Percentiles rank a stretch among this genome's conserved stretches.
phyloP scores from a whole-genome alignment of 2,329 filamentous ascomycete genomes.

The Neocatenulostroma microsporum region DNA sequence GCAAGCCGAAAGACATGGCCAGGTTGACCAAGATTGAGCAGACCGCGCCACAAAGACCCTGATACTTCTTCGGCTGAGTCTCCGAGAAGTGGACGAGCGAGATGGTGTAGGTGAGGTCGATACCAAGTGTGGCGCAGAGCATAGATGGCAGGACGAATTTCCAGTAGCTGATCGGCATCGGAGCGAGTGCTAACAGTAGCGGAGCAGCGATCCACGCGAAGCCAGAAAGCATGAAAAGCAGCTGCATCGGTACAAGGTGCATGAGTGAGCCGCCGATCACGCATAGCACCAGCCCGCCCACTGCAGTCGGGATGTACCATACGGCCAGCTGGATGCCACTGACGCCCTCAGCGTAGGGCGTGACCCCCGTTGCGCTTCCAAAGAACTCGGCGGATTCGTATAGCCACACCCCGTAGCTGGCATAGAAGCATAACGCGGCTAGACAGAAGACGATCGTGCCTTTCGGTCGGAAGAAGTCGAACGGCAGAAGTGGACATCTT shows the following conservation, averaged over 20 bases:
- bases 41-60: conserved; percentile 30
- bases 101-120: conserved; percentile 32
- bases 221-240: conserved; percentile 25
- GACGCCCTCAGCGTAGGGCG: conserved; percentile 15
- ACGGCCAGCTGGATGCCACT: conserved; percentile 24
- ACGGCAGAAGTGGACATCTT: conserved; percentile 27
- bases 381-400: conserved; percentile 26
- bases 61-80: conserved; percentile 25
- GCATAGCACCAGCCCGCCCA: conserved; percentile 28
- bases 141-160: conserved; percentile 30
- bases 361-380: conserved; percentile 13
- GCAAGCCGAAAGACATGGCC: conserved; percentile 30
- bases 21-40: conserved; percentile 31
- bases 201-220: conserved; percentile 30
- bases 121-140: conserved; percentile 30
- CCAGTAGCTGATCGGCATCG: conserved; percentile 28
- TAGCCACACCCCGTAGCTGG: conserved; percentile 28
- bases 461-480: conserved; percentile 28
- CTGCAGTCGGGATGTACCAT: conserved; percentile 30
- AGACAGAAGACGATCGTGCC: conserved; percentile 27
- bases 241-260: conserved; percentile 24
- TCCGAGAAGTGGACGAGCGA: conserved; percentile 27
- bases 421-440: conserved; percentile 31
- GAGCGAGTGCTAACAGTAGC: conserved; percentile 27
- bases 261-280: conserved; percentile 24